phyloP scores from a whole-genome alignment of 2,329 filamentous ascomycete genomes.

The Penicillium sp. region DNA sequence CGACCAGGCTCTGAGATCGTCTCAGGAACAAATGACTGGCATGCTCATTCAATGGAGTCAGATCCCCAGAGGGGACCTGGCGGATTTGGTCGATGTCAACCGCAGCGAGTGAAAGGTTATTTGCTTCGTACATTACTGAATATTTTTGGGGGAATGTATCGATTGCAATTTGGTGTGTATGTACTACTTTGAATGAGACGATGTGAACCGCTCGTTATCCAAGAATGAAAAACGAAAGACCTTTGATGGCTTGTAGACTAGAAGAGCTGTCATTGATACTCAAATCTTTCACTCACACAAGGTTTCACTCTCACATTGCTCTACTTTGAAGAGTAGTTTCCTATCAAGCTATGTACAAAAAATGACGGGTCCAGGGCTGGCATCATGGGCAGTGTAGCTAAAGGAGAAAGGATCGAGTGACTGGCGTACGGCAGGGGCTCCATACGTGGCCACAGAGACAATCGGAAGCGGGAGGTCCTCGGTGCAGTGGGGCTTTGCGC shows the following conservation, averaged over 20 bases:
- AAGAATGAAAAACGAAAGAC: background rate
- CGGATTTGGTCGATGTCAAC: background rate
- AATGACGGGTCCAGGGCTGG: background rate
- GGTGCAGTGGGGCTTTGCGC: background rate
- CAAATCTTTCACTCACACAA: background rate
- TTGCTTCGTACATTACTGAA: background rate
- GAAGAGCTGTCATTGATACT: background rate
- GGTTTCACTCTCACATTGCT: too few relatives aligned
- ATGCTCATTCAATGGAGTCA: constrained; percentile 5
- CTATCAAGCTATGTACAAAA: background rate
- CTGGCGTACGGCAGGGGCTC: background rate
- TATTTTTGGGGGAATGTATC: background rate
- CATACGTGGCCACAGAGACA: background rate
- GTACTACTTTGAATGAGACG: background rate
- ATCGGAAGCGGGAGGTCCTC: background rate
- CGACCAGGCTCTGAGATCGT: background rate
- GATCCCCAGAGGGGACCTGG: background rate
- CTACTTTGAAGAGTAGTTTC: background rate
- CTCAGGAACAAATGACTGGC: background rate
- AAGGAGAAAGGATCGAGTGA: background rate
- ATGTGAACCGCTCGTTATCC: background rate
- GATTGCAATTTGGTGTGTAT: background rate
- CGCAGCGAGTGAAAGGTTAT: background rate
- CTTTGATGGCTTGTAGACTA: background rate
- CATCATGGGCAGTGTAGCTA: background rate